Percentiles rank a stretch among this genome's conserved stretches.
These are phyloP conservation scores for Colletotrichum tropicicola DNA, from an alignment of 2,329 filamentous ascomycete genomes.

Conservation along the genomic window DNA sequence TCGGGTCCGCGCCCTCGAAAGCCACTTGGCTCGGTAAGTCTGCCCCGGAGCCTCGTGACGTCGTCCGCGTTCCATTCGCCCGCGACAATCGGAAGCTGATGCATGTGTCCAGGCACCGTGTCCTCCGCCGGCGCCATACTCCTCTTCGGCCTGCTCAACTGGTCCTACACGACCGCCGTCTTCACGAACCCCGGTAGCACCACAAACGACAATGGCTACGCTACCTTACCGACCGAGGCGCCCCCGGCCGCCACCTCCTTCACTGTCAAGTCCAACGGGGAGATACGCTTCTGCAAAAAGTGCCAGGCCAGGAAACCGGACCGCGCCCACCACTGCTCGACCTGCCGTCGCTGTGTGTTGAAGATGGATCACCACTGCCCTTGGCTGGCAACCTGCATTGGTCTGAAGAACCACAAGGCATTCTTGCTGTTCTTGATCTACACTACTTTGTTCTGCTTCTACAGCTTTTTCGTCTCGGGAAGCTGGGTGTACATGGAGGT, in stretches of 20 bases:
- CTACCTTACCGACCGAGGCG: conserved; percentile 80
- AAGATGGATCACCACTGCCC: conserved; percentile 99
- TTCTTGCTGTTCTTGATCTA: conserved; percentile 95
- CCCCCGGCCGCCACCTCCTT: conserved; percentile 73
- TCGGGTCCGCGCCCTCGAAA: conserved; percentile 67
- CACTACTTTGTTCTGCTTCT: conserved; percentile 85
- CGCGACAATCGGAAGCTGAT: conserved; percentile 29
- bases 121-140: conserved; percentile 71
- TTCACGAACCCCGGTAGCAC: conserved; percentile 88
- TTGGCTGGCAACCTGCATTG: conserved; percentile 96
- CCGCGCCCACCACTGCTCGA: conserved; percentile 95
- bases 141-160: conserved; percentile 83
- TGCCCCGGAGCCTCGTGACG: background rate
- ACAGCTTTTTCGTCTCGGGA: conserved; percentile 79
- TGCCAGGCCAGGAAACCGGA: conserved; percentile 95
- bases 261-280: conserved; percentile 92
- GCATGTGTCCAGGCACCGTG: conserved; percentile 52
- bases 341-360: conserved; percentile 90
- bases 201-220: conserved; percentile 75
- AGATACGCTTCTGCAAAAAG: conserved; percentile 94
- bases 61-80: too few relatives aligned
- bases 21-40: conserved; percentile 66
- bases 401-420: conserved; percentile 92
- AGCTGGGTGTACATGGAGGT: conserved; percentile 90
- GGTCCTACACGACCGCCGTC: conserved; percentile 91